Base-by-base conservation (phyloP, 768 basidiomycete genomes). In the Sarcodon sp. region DNA sequence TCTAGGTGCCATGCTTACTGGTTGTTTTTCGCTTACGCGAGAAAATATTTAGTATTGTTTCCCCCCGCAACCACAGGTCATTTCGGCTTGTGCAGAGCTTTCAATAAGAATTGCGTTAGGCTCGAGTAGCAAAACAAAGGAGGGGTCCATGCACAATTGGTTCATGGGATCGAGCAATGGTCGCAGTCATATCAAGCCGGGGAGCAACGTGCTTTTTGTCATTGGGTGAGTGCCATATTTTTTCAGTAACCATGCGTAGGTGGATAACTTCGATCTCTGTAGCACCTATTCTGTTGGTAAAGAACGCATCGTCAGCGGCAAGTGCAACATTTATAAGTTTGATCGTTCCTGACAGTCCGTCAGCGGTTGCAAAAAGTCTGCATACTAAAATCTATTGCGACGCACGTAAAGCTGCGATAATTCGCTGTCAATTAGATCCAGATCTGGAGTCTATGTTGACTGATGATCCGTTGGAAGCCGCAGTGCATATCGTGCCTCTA, bases 261-360 rank as follows among this genome's bases (percentile, higher is more conserved):
- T 53, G 21, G 9, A 31, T 6, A 35, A 18, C 3, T 18, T 12
- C 44, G 33, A 27, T 27, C 21, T 27, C 3, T 47, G 36, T 51
- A 90, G 91, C 8, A 97, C 96, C 0, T 99, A 99, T 64, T 89
- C 89, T 0, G 90, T 98, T 44, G 96, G 96, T 36, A 99, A 99
- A 62, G 96, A 99, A 63, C 80, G 96, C 18, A 86, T 98, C 36
- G 92, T 96, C 36, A 96, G 97, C 76, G 91, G 90, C 88, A 49
- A 33, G 55, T 8, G 21, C 4, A 45, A 15, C 9, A 15, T 6
- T 21, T 11, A n/a, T 10, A 45, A 3, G 15, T 27, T 8, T 21
- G 16, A 5, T n/a, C 11, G 8, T 18, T 45, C 31, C 12, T 11
- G 3, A 35, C 39, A 11, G 13, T 38, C 4, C 6, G 1, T 0